Evolutionary conservation across 805 yeast genomes (phyloP), one percentile per base, ranked within the genome.

Genomic region (Wickerhamomyces strasburgensis): DNA sequence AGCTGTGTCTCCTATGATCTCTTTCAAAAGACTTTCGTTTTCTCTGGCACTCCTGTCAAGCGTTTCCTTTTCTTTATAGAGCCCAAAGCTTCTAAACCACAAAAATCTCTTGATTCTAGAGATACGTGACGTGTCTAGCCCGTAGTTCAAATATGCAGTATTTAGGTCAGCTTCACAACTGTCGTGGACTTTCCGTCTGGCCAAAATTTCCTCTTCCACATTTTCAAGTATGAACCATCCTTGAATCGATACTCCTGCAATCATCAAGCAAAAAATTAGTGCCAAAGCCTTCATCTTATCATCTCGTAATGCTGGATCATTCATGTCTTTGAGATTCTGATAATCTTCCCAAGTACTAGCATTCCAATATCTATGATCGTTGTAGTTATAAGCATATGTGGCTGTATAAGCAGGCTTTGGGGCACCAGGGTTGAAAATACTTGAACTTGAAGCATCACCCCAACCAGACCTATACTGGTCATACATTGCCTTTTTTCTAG

Each of bases 11-110:
- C 84, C 78, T 29, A 85, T 82, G 41, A 86, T 67, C 56, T 76
- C 76, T 52, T 90, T 90, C 45, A 89, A 71, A 43, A 86, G 67
- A 56, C 73, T 73, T 62, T 89, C 97, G 64, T 89, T 82, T 57
- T 82, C 93, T 16, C 38, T 44, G 4, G 65, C 62, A 35, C 64
- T 62, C n/a, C 48, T 37, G 37, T 64, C 67, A 14, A 64, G 44
- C 15, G 57, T 58, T 1, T 52, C 59, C 28, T 52, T 47, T 11
- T 57, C 47, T 7, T 44, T 42, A 35, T 58, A 63, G 19, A 59
- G 43, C 4, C 62, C 59, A 41, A 54, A 65, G 0, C 66, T 49
- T 47, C 79, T 61, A 49, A 73, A 73, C 78, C 78, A 73, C 38
- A 79, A 45, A 49, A 79, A 79, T 41, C 86, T 62, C 40, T 68